Evolutionary conservation across 139 green algal species (phyloP).

Genomic region (Eudorina sp.): DNA sequence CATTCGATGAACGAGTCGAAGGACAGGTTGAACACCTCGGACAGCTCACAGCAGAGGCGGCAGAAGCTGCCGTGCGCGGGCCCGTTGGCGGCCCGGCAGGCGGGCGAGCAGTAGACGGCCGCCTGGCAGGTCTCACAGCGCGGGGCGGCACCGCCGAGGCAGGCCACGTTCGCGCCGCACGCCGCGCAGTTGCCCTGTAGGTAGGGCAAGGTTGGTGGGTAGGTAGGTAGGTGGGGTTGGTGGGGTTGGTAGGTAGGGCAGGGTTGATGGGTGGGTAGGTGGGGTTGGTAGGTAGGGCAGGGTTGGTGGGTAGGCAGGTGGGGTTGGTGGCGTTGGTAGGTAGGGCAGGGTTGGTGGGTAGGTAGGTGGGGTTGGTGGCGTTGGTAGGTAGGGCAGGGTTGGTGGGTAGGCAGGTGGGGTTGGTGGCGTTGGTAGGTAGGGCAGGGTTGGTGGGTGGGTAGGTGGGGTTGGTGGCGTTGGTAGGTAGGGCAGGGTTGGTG

Average conservation of each 20-base stretch:
- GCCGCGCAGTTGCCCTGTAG: conserved; percentile 28
- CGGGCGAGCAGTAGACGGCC: conserved; percentile 59
- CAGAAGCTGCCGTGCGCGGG: conserved; percentile 47
- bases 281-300: too few relatives aligned
- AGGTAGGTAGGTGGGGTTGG: too few relatives aligned
- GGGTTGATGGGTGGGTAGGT: too few relatives aligned
- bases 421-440: too few relatives aligned
- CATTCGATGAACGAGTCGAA: conserved; percentile 60
- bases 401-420: too few relatives aligned
- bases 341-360: too few relatives aligned
- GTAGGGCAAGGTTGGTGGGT: neutral
- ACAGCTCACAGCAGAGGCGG: conserved; percentile 45
- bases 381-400: too few relatives aligned
- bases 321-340: neutral
- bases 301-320: neutral
- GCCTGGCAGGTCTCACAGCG: conserved; percentile 55
- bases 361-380: too few relatives aligned
- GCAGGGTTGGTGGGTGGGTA: too few relatives aligned
- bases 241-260: too few relatives aligned
- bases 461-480: too few relatives aligned
- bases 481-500: too few relatives aligned
- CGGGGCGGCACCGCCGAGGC: conserved; percentile 28
- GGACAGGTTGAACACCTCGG: conserved; percentile 57
- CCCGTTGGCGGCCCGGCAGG: conserved; percentile 9
- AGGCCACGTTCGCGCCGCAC: conserved; percentile 34